Conservation (phyloP, 2,329 filamentous ascomycete genomes). For the Xylariaceae sp. region DNA sequence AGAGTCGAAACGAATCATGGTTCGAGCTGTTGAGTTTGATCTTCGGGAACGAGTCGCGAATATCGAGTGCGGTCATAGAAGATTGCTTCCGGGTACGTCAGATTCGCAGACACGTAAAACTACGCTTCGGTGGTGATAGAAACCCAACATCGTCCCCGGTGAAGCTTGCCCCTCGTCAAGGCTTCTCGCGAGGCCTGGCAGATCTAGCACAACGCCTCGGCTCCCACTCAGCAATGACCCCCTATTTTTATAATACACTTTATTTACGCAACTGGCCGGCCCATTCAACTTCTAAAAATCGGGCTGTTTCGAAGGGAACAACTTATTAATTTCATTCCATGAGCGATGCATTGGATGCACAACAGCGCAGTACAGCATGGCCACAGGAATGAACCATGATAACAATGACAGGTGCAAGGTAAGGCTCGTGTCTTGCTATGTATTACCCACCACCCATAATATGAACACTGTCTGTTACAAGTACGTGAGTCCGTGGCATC, state of each 20-base stretch:
- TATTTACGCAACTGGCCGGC: conserved; percentile 14
- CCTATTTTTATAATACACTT: conserved; percentile 4
- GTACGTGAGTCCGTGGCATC: background rate
- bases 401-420: conserved; percentile 6
- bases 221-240: background rate
- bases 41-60: conserved; percentile 46
- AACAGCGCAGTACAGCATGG: background rate
- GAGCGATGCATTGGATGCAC: background rate
- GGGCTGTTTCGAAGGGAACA: background rate
- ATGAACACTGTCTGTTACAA: background rate
- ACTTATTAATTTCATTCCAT: background rate
- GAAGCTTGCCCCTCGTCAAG: background rate
- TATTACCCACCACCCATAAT: background rate
- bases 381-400: conserved; percentile 4
- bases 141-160: background rate
- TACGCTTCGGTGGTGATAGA: conserved; percentile 42
- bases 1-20: conserved; percentile 51
- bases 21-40: conserved; percentile 53
- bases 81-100: conserved; percentile 41
- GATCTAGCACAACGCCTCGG: background rate
- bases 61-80: conserved; percentile 50
- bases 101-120: conserved; percentile 46
- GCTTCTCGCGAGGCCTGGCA: background rate
- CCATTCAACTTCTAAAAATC: conserved; percentile 11
- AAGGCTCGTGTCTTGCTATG: background rate